Base-by-base conservation (phyloP, 2,329 filamentous ascomycete genomes). In the Coccinonectria pachysandricola region DNA sequence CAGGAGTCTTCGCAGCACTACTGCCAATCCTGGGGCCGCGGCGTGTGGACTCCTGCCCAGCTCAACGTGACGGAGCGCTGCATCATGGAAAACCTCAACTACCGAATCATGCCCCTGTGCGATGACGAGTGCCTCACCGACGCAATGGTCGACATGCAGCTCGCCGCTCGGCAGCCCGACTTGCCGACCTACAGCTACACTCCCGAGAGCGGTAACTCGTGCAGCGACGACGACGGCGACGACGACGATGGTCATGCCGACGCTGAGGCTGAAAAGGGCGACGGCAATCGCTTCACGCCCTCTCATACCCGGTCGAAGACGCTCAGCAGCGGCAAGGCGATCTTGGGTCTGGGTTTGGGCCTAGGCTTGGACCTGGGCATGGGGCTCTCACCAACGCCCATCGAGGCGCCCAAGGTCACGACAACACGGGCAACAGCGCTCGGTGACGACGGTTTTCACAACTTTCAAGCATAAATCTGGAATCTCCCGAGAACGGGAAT, bases 51-150 rank as follows among this genome's bases (percentile, higher is more conserved):
- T 3, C 63, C 60, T 42, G 60, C 66, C 30, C 73, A 79, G 56
- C 62, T 79, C 41, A 77, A 76, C 39, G 63, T 64, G 25, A 78
- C 75, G 1, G 74, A 79, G 51, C 60, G 69, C 23, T 69, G 64
- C 50, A 66, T 79, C 40, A 69, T 79, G 61, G 70, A 76, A 55
- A 72, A 65, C 47, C 58, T 80, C 23, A 61, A 64, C 36, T 79
- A 76, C 51, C 64, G 72, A 29, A 68, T 80, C 44, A 52, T 78
- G 50, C 71, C 71, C 6, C 57, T 79, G 7, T 73, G 64, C 49
- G 59, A 71, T 24, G 60, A 65, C 3, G 60, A 62, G 18, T 62
- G 71, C 34, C 64, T 79, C 35, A 57, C 62, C 19, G 68, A 74
- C 35, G 73, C 73, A 8, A 58, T 74, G 47, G 63, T 66, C 29